Base-by-base conservation (phyloP, 129 eudicot species). In the Tanacetum coccineum region DNA sequence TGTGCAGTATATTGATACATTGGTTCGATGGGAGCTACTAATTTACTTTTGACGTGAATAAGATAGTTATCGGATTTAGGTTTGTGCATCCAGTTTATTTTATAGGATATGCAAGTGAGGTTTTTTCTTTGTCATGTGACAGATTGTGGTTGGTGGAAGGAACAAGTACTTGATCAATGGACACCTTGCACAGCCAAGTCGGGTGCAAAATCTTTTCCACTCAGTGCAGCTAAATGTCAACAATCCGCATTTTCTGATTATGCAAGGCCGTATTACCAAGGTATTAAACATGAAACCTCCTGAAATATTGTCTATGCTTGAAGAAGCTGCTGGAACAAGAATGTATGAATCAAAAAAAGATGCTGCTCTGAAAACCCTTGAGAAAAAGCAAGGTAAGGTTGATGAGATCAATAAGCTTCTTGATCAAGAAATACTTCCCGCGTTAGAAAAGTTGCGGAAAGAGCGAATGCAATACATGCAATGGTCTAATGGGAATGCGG, bases 141-240 rank as follows among this genome's bases (percentile, higher is more conserved):
- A 94, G 99, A 89, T 94, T 77, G 99, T 94, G 18, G 99, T 94
- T 73, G 99, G 99, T 70, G 99, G 99, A 75, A 89, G 99, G 81
- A 94, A 94, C 85, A 94, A 94, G 76, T 94, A 94, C 72, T 62
- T 94, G 76, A 89, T 94, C 67, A 94, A 94, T 47, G 99, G 99
- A 64, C 99, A 94, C 80, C 95, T 94, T 60, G 99, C 99, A 13
- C 99, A 89, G 73, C 99, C 99, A 59, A 94, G 85, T 75, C 82
- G 99, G 75, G 99, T 94, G 28, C 99, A 94, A 70, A 89, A 94
- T 81, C 97, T 94, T 68, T 94, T 94, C 54, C 99, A 94, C 70
- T 94, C 99, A 3, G 97, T 94, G 70, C 99, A 94, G 81, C 87
- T 94, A 30, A 94, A 94, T 62, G 99, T 94, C 58, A 94, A 94